Evolutionary conservation across 768 basidiomycete genomes (phyloP).

Genomic region (Lentinus brumalis): DNA sequence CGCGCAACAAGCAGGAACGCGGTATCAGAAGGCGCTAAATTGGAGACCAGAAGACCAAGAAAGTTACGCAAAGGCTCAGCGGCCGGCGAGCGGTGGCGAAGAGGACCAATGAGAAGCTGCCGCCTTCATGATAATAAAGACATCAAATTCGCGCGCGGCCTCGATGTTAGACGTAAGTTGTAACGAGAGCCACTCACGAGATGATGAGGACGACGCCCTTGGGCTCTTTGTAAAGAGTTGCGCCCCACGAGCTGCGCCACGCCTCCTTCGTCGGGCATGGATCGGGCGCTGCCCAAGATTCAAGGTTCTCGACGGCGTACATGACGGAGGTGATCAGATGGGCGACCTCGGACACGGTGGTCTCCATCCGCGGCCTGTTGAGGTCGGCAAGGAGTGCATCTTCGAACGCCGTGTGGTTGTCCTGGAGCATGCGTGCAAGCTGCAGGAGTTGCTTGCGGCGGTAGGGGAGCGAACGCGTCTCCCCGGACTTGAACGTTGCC

Average conservation of each 20-base stretch:
- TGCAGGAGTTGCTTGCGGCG: conserved; percentile 66
- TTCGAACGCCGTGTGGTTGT: conserved; percentile 57
- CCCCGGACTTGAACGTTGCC: conserved; percentile 51
- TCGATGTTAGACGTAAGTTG: no score
- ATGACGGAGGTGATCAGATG: conserved; percentile 43
- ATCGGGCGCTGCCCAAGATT: conserved; percentile 57
- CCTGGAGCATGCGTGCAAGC: conserved; percentile 60
- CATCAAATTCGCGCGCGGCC: no score
- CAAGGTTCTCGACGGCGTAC: conserved; percentile 49
- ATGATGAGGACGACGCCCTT: conserved; percentile 67
- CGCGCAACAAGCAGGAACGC: no score
- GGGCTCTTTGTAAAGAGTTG: conserved; percentile 54
- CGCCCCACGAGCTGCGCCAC: conserved; percentile 53
- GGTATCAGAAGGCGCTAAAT: no score
- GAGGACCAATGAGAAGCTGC: no score
- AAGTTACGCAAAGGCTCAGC: no score
- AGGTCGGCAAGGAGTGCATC: conserved; percentile 42
- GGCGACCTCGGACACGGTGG: conserved; percentile 43
- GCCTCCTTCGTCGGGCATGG: conserved; percentile 40
- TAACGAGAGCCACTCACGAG: conserved; percentile 43
- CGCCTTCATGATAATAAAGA: no score
- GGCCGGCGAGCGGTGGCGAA: no score
- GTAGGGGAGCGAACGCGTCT: conserved; percentile 56
- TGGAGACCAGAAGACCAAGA: no score
- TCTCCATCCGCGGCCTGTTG: conserved; percentile 28